Conservation (phyloP, 805 yeast genomes). For the Torulaspora franciscae region DNA sequence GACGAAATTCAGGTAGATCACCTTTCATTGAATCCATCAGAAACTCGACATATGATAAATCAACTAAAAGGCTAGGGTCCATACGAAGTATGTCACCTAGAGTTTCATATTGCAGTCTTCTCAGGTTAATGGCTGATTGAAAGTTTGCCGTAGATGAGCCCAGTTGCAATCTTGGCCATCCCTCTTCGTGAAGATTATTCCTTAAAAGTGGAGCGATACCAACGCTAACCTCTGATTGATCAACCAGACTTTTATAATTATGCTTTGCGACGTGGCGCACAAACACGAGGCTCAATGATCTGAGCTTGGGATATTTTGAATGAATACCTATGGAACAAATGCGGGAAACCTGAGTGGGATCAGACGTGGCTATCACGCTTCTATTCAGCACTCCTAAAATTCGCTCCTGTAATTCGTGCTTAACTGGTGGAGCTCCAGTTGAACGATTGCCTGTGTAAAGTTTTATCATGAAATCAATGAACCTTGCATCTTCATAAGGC, state of each 20-base stretch:
- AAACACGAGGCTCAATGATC: conserved; percentile 55
- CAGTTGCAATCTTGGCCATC: conserved; percentile 52
- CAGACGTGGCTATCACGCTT: conserved; percentile 48
- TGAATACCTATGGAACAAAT: conserved; percentile 57
- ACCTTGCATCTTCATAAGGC: conserved; percentile 46
- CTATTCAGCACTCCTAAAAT: conserved; percentile 47
- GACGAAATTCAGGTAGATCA: conserved; percentile 57
- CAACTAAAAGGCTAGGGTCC: conserved; percentile 40
- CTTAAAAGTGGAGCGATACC: conserved; percentile 51
- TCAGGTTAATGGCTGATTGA: conserved; percentile 41
- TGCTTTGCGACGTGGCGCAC: conserved; percentile 53
- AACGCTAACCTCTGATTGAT: conserved; percentile 6
- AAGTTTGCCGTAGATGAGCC: conserved; percentile 35
- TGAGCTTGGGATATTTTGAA: conserved; percentile 48
- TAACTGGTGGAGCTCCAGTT: conserved; percentile 48
- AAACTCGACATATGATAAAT: conserved; percentile 54
- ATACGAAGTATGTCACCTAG: conserved; percentile 60
- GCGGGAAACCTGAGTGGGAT: conserved; percentile 38
- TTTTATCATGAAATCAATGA: conserved; percentile 43
- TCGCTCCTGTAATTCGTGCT: conserved; percentile 49
- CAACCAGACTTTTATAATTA: conserved; percentile 23
- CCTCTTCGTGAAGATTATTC: conserved; percentile 49
- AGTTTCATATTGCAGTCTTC: conserved; percentile 71
- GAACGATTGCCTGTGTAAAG: conserved; percentile 49
- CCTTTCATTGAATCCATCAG: conserved; percentile 63